Evolutionary conservation across 768 basidiomycete species (phyloP).

Genomic region (Boletellus emodensis): DNA sequence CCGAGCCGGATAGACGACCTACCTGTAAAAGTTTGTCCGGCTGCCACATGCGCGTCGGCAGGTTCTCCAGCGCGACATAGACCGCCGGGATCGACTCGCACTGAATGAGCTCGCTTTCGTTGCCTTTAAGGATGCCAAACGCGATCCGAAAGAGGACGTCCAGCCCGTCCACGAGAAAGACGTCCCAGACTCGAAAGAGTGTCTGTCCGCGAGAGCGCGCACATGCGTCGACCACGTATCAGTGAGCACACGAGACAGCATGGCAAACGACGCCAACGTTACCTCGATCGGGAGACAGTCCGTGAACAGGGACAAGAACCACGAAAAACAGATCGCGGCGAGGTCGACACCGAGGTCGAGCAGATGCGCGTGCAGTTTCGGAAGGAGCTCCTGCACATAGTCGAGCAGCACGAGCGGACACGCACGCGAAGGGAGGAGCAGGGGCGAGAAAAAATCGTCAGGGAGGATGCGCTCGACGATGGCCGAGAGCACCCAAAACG

Average conservation of each 20-base stretch:
- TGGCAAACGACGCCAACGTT: not conserved
- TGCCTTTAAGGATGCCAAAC: slow-evolving; percentile 77
- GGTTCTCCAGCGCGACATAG: slow-evolving; percentile 82
- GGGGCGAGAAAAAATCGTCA: slow-evolving; percentile 90
- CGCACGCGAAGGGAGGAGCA: slow-evolving; percentile 86
- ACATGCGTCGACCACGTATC: not conserved
- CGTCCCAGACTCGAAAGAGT: slow-evolving; percentile 92
- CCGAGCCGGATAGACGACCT: not conserved
- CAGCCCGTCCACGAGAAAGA: slow-evolving; percentile 89
- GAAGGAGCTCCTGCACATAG: slow-evolving; percentile 74
- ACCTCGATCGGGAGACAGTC: slow-evolving; percentile 96
- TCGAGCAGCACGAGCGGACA: slow-evolving; percentile 90
- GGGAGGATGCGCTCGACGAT: slow-evolving; percentile 89
- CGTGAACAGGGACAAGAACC: slow-evolving; percentile 96
- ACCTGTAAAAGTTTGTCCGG: slow-evolving; percentile 89
- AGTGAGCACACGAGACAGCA: slow-evolving; percentile 11
- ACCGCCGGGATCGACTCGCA: slow-evolving; percentile 86
- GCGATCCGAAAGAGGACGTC: slow-evolving; percentile 91
- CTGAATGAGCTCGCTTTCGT: slow-evolving; percentile 77
- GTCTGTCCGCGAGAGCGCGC: slow-evolving; percentile 47
- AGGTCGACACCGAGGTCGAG: slow-evolving; percentile 82
- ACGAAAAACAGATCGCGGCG: slow-evolving; percentile 94
- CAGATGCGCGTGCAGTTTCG: slow-evolving; percentile 74
- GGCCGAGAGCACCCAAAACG: slow-evolving; percentile 90
- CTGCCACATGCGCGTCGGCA: slow-evolving; percentile 93